Evolutionary conservation across 2,329 filamentous ascomycete genomes (phyloP), one percentile per base, ranked within the genome.

Genomic region (Colletotrichum caudatum): DNA sequence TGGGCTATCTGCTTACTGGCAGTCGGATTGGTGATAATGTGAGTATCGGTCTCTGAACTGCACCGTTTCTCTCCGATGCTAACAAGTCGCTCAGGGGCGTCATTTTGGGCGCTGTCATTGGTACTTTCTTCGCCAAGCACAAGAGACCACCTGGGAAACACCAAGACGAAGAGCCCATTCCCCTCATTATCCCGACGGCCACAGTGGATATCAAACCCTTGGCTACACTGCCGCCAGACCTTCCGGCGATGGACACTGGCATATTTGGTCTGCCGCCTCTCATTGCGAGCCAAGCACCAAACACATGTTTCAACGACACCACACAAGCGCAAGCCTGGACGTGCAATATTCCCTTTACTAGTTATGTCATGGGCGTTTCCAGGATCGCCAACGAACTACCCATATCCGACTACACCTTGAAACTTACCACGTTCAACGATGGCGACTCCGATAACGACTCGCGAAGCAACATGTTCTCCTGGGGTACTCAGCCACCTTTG

Each of bases 301-400:
- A 83, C 51, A 83, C 84, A 0, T 93, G 91, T 77, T 84, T 93
- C 71, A 83, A 84, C 41, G 84, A 91, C 67, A 82, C 85, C 0
- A 83, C 79, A 0, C 86, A 90, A 75, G 81, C 83, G n/a, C 79
- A 84, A 61, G 87, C 90, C 0, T 93, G 91, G 91, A 88, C 84
- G 70, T 93, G 91, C 77, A 83, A 87, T 16, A 82, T 92, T 39
- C 81, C 83, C 1, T 82, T 83, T 57, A 80, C 81, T 7, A 80
- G 83, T 56, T 84, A 86, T 62, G 78, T 81, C 1, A 79, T 89
- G 79, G 78, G 81, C 1, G 79, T 90, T 23, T 74, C 71, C 26
- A 76, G 68, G 35, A 73, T 80, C 4, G 57, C 71, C 3, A 75
- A 78, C 18, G 76, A 74, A 61, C 74, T 74, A 20, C 75, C 74